Conservation (phyloP, 441 rosid species). For the Manihot esculenta region DNA sequence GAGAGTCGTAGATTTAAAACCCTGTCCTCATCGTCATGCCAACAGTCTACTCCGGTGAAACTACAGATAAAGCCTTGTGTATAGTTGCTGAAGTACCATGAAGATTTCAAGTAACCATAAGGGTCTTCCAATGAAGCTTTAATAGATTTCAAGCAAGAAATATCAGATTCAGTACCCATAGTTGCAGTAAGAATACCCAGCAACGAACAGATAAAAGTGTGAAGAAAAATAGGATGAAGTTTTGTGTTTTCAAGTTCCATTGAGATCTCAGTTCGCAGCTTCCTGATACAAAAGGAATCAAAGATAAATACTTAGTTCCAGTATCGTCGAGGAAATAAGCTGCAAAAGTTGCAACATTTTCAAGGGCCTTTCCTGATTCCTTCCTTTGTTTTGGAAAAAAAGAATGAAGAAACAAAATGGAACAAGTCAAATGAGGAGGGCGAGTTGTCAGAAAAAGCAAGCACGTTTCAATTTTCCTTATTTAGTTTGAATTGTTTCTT, state of each 20-base stretch:
- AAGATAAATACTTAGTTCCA: too few relatives aligned
- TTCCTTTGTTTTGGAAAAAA: too few relatives aligned
- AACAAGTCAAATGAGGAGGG: too few relatives aligned
- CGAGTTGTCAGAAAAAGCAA: too few relatives aligned
- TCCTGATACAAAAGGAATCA: too few relatives aligned
- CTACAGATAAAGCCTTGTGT: slow-evolving; percentile 28
- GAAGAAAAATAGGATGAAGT: neutral
- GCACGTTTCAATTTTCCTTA: too few relatives aligned
- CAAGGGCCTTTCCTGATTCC: too few relatives aligned
- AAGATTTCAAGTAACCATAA: neutral
- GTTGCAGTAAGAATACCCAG: neutral
- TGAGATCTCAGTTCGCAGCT: too few relatives aligned
- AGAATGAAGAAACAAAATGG: too few relatives aligned
- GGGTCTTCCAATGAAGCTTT: slow-evolving; percentile 24
- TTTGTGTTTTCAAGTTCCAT: neutral
- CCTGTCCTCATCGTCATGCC: slow-evolving; percentile 23
- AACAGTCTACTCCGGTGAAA: slow-evolving; percentile 33
- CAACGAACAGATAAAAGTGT: neutral
- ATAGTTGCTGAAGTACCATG: slow-evolving; percentile 29
- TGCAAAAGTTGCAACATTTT: too few relatives aligned
- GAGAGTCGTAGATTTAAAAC: slow-evolving; percentile 30
- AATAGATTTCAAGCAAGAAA: slow-evolving; percentile 21
- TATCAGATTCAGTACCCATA: neutral
- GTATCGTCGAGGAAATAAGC: too few relatives aligned
- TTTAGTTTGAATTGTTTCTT: too few relatives aligned